Evolutionary conservation across 441 rosid species (phyloP).

Genomic region (Adansonia madagascariensis): DNA sequence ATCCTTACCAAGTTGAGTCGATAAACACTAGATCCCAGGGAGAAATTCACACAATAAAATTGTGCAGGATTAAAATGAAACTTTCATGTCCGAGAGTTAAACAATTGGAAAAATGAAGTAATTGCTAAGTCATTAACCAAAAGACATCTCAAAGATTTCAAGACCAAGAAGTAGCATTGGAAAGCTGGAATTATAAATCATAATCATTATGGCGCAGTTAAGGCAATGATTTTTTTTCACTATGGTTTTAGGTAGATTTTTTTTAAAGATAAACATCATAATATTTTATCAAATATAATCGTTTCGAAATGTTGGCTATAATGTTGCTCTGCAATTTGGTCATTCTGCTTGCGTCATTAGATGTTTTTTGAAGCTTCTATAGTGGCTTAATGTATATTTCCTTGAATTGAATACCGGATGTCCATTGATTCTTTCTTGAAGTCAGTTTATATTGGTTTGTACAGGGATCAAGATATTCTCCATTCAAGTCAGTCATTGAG

Average conservation of each 20-base stretch:
- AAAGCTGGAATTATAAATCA: not conserved
- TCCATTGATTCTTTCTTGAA: slow-evolving; percentile 15
- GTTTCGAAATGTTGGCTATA: not conserved
- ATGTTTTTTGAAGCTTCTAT: not conserved
- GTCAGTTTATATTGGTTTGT: slow-evolving; percentile 13
- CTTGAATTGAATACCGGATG: not conserved
- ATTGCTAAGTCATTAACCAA: not conserved
- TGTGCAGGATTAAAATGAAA: not conserved
- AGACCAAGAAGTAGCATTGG: not conserved
- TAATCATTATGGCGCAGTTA: not conserved
- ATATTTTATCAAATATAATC: not conserved
- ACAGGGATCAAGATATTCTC: slow-evolving; percentile 75
- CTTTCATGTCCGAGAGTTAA: not conserved
- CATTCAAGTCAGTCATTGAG: slow-evolving; percentile 75
- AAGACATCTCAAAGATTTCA: not conserved
- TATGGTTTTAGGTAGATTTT: not conserved
- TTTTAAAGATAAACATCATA: not conserved
- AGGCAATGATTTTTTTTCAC: not conserved
- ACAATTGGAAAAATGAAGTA: not conserved
- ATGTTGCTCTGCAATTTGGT: not conserved
- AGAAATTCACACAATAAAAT: slow-evolving; percentile 4
- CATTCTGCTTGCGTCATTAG: not conserved
- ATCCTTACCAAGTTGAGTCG: not conserved
- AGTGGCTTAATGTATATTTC: not conserved
- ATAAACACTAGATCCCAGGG: not conserved